Evolutionary conservation across 257 asterid genomes (phyloP).

Genomic region (Anisodus tanguticus): DNA sequence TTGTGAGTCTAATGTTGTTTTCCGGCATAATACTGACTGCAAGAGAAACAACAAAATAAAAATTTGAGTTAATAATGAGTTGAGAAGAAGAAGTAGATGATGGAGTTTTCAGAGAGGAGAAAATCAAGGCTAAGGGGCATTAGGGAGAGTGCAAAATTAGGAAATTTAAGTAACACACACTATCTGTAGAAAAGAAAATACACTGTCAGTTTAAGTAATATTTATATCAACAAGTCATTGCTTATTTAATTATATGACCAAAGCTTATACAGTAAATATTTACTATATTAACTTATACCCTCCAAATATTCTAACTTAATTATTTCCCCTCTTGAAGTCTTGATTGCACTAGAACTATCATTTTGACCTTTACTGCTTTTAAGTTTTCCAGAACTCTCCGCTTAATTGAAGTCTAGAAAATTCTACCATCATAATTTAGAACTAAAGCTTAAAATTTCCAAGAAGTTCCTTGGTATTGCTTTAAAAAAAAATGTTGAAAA

Average conservation of each 20-base stretch:
- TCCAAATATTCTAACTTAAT: not conserved
- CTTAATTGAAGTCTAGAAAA: not conserved
- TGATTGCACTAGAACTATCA: not conserved
- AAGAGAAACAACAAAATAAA: not conserved
- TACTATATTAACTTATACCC: too few species aligned
- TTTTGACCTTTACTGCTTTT: too few species aligned
- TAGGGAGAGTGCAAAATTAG: too few species aligned
- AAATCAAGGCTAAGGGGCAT: not conserved
- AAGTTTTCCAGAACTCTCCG: not conserved
- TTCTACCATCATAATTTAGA: not conserved
- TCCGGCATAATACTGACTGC: conserved; percentile 75
- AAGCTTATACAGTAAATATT: too few species aligned
- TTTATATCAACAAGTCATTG: too few species aligned
- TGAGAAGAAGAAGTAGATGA: too few species aligned
- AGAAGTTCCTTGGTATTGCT: not conserved
- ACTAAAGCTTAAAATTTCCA: not conserved
- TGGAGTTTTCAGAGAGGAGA: too few species aligned
- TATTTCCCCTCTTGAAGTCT: not conserved
- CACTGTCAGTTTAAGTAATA: too few species aligned
- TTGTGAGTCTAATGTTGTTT: conserved; percentile 69
- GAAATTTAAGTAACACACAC: too few species aligned
- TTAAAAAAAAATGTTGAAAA: not conserved
- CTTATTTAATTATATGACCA: too few species aligned
- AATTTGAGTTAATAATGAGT: not conserved
- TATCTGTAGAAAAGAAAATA: too few species aligned